Conservation (phyloP, 306 rosid species). For the Urtica urens region DNA sequence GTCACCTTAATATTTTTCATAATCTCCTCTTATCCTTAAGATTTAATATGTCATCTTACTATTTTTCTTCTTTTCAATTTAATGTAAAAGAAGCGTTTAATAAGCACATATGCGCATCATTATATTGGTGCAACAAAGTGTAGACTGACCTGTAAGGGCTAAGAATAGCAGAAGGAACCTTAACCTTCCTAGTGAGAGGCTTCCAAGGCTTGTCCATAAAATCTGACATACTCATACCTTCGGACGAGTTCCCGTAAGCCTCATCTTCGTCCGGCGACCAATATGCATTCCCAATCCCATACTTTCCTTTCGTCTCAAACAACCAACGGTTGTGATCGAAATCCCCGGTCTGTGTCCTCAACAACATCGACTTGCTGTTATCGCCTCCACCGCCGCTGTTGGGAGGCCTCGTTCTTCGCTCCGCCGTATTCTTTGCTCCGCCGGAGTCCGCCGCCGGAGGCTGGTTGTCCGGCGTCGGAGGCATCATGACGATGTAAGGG, state of each 20-base stretch:
- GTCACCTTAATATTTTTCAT: no score
- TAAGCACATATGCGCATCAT: no score
- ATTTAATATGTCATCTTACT: no score
- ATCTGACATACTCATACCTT: constrained; percentile 51
- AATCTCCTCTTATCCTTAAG: no score
- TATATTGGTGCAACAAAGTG: no score
- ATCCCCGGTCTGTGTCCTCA: constrained; percentile 68
- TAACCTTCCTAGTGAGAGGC: constrained; percentile 63
- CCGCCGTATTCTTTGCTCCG: constrained; percentile 6
- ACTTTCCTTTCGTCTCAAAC: constrained; percentile 68
- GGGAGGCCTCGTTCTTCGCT: constrained; percentile 30
- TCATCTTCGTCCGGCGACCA: constrained; percentile 56
- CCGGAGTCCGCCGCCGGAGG: constrained; percentile 30
- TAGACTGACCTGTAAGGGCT: constrained; percentile 79
- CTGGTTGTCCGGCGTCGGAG: constrained; percentile 79
- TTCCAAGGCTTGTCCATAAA: constrained; percentile 87
- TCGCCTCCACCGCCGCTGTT: constrained; percentile 11
- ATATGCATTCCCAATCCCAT: constrained; percentile 75
- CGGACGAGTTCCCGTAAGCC: constrained; percentile 21
- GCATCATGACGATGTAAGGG: constrained; percentile 77
- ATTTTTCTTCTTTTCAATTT: no score
- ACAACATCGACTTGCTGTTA: constrained; percentile 57
- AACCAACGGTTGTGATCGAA: constrained; percentile 87
- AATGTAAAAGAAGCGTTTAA: no score
- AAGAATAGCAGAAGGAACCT: constrained; percentile 39